phyloP scores from a whole-genome alignment of 371 early-diverging fungal species.

The Umbelopsis sp. region DNA sequence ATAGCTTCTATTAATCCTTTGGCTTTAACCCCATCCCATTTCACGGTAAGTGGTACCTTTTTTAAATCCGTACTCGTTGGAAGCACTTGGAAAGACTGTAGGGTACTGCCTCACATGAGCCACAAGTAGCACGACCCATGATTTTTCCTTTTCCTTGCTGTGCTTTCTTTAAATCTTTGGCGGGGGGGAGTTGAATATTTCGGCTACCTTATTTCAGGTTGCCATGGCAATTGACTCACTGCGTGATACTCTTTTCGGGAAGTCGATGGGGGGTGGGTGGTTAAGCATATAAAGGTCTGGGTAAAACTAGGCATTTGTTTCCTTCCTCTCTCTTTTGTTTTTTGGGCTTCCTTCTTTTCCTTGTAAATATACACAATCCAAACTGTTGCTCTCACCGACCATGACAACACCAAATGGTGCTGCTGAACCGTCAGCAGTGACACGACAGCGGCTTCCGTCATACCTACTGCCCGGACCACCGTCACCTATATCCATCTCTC shows the following conservation, averaged over 20 bases:
- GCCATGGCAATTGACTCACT: conserved; percentile 14
- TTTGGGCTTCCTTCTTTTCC: neutral
- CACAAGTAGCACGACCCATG: conserved; percentile 20
- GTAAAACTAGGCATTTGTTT: neutral
- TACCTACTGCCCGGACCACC: neutral
- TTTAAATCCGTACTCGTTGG: too few relatives aligned
- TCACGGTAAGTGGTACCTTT: too few relatives aligned
- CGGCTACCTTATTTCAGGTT: conserved; percentile 6
- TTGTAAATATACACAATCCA: neutral
- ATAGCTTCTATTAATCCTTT: too few relatives aligned
- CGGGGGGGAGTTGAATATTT: conserved; percentile 1
- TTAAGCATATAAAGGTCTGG: neutral
- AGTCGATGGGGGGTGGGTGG: neutral
- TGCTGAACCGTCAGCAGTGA: conserved; percentile 2
- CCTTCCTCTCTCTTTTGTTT: neutral
- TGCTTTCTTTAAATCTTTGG: neutral
- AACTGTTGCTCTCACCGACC: conserved; percentile 8
- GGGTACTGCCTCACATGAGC: neutral
- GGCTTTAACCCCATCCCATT: too few relatives aligned
- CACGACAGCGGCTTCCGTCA: neutral
- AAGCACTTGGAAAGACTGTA: neutral
- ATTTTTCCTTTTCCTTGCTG: neutral
- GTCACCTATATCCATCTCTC: conserved; percentile 12
- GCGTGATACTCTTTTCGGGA: conserved; percentile 15
- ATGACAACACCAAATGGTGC: conserved; percentile 13